phyloP scores from a whole-genome alignment of 2,329 filamentous ascomycete species.

The Penicillium psychrosexuale region DNA sequence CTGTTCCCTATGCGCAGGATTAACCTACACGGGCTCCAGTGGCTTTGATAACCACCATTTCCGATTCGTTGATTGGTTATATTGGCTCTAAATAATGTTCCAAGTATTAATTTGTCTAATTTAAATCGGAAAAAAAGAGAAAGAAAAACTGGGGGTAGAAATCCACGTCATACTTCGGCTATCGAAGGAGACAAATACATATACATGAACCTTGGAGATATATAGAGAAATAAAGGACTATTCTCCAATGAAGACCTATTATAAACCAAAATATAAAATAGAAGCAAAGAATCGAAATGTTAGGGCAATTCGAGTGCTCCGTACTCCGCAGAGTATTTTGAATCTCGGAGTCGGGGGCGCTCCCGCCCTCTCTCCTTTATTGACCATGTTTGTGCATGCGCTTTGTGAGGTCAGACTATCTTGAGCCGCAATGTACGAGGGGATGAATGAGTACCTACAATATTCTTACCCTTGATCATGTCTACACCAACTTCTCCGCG shows the following conservation, averaged over 20 bases:
- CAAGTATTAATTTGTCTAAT: not conserved
- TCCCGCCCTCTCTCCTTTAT: not conserved
- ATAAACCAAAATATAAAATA: not conserved
- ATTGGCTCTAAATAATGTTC: not conserved
- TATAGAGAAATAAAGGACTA: not conserved
- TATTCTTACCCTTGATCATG: constrained; percentile 4
- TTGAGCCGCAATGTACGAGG: constrained; percentile 3
- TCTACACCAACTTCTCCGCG: constrained; percentile 8
- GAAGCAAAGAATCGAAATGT: not conserved
- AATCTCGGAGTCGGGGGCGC: not conserved
- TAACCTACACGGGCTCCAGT: constrained; percentile 18
- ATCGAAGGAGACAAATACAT: not conserved
- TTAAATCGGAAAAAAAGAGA: not conserved
- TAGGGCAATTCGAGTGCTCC: not conserved
- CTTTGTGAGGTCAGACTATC: not conserved
- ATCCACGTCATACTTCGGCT: constrained; percentile 5
- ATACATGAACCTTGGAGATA: not conserved
- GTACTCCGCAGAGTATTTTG: not conserved
- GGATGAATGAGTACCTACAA: not conserved
- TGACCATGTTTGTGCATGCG: not conserved
- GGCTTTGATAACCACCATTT: constrained; percentile 3
- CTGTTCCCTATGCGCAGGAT: constrained; percentile 29
- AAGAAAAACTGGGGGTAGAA: not conserved
- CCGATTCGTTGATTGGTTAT: constrained; percentile 2
- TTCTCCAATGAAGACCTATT: not conserved